A percentile compares a stretch with the other conserved stretches of the same genome.
Conservation (phyloP, 2,329 filamentous ascomycete species). For the Hypomyces perniciosus region DNA sequence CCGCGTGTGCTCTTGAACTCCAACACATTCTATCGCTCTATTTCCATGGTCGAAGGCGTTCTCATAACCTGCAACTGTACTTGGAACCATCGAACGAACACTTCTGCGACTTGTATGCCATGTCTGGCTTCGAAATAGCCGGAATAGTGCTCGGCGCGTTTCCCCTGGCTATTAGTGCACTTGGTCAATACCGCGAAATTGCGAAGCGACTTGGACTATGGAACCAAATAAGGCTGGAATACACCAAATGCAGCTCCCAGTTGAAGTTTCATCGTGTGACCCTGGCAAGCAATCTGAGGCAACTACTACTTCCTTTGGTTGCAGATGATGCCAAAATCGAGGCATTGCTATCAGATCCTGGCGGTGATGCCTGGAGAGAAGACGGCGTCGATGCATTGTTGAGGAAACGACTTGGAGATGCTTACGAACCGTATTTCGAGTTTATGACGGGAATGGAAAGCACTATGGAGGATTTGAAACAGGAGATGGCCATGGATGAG, state of each 20-base stretch:
- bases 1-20: too few relatives aligned
- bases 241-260: conserved; percentile 7
- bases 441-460: conserved; percentile 12
- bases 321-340: conserved; percentile 15
- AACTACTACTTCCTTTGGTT: conserved; percentile 18
- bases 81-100: background rate
- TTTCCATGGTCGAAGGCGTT: background rate
- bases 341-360: conserved; percentile 15
- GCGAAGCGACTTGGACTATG: conserved; percentile 6
- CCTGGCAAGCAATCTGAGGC: conserved; percentile 15
- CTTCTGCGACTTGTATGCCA: background rate
- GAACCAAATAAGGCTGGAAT: conserved; percentile 6
- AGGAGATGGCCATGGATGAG: conserved; percentile 16
- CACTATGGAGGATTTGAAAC: conserved; percentile 15
- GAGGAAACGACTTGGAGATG: conserved; percentile 14
- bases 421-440: conserved; percentile 14
- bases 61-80: background rate
- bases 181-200: conserved; percentile 13
- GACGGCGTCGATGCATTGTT: conserved; percentile 10
- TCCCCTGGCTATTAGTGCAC: conserved; percentile 9
- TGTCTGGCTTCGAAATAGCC: conserved; percentile 16
- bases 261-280: conserved; percentile 17
- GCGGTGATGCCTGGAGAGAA: conserved; percentile 17
- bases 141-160: conserved; percentile 16
- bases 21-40: background rate